Evolutionary conservation across 139 green algal genomes (phyloP), one percentile per base, ranked within the genome.

Genomic region (Haematococcus sp.): DNA sequence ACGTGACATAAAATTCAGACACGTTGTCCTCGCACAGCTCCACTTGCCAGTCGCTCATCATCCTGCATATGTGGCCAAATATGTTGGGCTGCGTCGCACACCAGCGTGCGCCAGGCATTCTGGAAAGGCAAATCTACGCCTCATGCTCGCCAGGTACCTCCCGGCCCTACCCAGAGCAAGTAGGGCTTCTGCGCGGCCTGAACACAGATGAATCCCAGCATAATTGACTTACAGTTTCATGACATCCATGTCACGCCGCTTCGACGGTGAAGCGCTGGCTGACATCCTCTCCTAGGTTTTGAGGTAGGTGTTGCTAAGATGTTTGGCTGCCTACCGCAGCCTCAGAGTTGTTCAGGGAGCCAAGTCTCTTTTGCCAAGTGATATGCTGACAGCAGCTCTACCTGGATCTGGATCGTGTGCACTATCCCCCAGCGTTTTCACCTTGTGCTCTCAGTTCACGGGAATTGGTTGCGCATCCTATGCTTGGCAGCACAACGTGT

Each of bases 11-110:
- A 71, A 98, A 94, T 74, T 99, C 95, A n/a, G 70, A 88, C 32
- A 97, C 92, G 80, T 93, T 95, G 82, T 98, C 93, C 52, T 98
- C 91, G 19, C 97, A 86, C 34, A 98, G 83, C 63, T 99, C 94
- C 27, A 99, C 95, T 46, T 97, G 95, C 83, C 89, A 98, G 76
- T 99, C 95, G 46, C 81, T 93, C 95, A 99, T 99, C 92, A 99
- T 94, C 56, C 90, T 96, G 86, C 66, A 51, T 19, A 35, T 28
- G 23, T 32, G 27, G 3, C 11, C 33, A 27, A 17, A 3, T 3
- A 54, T 30, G 31, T 30, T 25, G 61, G 31, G 40, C 7, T 11
- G 7, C 40, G 7, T 49, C 40, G 40, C 40, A 49, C 40, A 49
- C 40, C 40, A 49, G 40, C 7, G 40, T 11, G 7, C 40, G 11